Evolutionary conservation across 2,329 filamentous ascomycete species (phyloP), one percentile per base, ranked within the genome.

Genomic region (Emergomyces pasteurianus): DNA sequence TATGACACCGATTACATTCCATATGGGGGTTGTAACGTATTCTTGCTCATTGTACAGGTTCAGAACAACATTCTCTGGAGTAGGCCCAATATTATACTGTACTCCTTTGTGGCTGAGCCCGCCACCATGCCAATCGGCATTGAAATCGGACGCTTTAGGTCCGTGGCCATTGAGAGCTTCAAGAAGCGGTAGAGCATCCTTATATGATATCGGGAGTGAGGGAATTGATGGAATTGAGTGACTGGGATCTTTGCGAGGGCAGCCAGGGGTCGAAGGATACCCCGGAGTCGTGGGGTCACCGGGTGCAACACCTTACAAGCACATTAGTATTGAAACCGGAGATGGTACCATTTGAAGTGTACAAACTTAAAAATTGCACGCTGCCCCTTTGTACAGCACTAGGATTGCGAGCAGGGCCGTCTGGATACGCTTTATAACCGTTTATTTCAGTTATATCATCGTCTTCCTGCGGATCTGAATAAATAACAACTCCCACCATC

Each of bases 1-100:
- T 9, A 99, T 89, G 53, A 94, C 80, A 52, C 92, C 92, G 65
- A 97, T 92, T 2, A 94, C 89, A 70, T 99, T 88, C 91, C 91
- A 96, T 58, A 92, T 78, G 3, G 89, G 88, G 0, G 88, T 94
- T 0, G 83, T 92, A 16, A 85, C 84, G 69, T 95, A 94, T 53
- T 90, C 84, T 75, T 95, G 90, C 68, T 90, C 79, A 68, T 92
- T 96, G 69, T 82, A 80, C 47, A 89, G 80, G 69, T 91, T 90
- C 60, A 94, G 77, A 0, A 84, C 83, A 1, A 92, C 70, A 59
- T 83, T 75, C 18, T 88, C 83, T 0, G 92, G 89, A 0, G 90
- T 87, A 0, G 91, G 91, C 0, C 91, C 91, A 61, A 95, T 83
- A 71, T 90, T 89, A 77, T 96, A 96, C 14, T 90, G 73, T 18